These are phyloP conservation scores for Tubosaeta brunneosetosa DNA, from an alignment of 768 basidiomycete species.

Conservation along the genomic window DNA sequence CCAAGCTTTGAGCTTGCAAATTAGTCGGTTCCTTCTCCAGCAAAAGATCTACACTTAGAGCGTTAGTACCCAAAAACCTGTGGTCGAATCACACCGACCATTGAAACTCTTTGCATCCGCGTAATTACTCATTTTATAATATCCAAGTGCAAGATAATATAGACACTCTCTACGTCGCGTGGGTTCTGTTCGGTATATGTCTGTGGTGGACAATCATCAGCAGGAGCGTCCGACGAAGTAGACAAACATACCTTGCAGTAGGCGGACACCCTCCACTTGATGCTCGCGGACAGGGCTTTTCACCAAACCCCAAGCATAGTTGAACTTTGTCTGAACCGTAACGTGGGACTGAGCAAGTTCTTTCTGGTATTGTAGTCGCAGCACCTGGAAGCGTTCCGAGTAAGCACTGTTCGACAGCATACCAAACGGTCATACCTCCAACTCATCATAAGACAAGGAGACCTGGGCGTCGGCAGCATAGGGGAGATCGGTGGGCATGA, in stretches of 20 bases:
- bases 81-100: slow-evolving; percentile 46
- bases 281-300: slow-evolving; percentile 83
- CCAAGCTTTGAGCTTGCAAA: slow-evolving; percentile 85
- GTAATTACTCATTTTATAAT: slow-evolving; percentile 96
- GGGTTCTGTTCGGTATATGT: slow-evolving; percentile 88
- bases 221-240: not conserved
- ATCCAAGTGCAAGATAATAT: slow-evolving; percentile 93
- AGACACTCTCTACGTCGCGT: slow-evolving; percentile 87
- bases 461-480: slow-evolving; percentile 95
- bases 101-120: slow-evolving; percentile 92
- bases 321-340: slow-evolving; percentile 94
- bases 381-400: slow-evolving; percentile 49
- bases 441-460: slow-evolving; percentile 83
- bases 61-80: not conserved
- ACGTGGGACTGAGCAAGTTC: slow-evolving; percentile 81
- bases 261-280: slow-evolving; percentile 86
- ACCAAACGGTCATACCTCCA: slow-evolving; percentile 53
- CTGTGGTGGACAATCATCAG: slow-evolving; percentile 38
- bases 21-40: slow-evolving; percentile 92
- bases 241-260: slow-evolving; percentile 71
- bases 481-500: slow-evolving; percentile 78
- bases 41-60: slow-evolving; percentile 56
- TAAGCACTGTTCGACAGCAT: not conserved
- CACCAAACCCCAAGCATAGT: slow-evolving; percentile 94
- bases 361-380: slow-evolving; percentile 83